Conservation (phyloP, 2,329 filamentous ascomycete species). For the Tolypocladium guangdongense region DNA sequence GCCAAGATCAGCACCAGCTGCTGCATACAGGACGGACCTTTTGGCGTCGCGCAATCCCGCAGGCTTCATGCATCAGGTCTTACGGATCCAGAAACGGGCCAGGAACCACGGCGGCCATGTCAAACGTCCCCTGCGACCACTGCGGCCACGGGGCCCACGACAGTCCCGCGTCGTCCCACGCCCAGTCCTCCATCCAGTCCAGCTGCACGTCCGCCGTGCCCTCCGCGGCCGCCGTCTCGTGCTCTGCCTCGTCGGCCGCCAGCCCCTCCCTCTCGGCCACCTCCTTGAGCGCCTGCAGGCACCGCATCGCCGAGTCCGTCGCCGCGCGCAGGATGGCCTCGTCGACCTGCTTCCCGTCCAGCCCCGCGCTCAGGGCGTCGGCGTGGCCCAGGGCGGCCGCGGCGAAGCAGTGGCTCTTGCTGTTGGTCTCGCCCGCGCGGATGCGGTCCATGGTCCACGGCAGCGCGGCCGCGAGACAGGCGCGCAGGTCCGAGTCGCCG, state of each 20-base stretch:
- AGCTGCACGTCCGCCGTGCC: slow-evolving; percentile 6
- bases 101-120: neutral
- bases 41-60: no score
- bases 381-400: slow-evolving; percentile 20
- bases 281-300: slow-evolving; percentile 21
- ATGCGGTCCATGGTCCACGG: slow-evolving; percentile 23
- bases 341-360: slow-evolving; percentile 18
- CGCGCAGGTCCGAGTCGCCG: slow-evolving; percentile 19
- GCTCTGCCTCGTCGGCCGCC: slow-evolving; percentile 3
- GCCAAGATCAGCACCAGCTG: no score
- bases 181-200: slow-evolving; percentile 17
- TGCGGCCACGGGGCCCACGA: slow-evolving; percentile 9
- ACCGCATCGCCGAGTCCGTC: slow-evolving; percentile 13
- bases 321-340: slow-evolving; percentile 16
- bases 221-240: slow-evolving; percentile 4
- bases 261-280: slow-evolving; percentile 18
- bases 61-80: no score
- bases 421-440: slow-evolving; percentile 31
- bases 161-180: slow-evolving; percentile 14
- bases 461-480: slow-evolving; percentile 15
- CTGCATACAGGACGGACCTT: no score
- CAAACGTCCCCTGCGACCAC: slow-evolving; percentile 4
- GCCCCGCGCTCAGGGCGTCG: slow-evolving; percentile 19
- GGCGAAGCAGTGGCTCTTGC: slow-evolving; percentile 28
- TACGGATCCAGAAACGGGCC: neutral